Base-by-base conservation (phyloP, 768 basidiomycete genomes). In the Boletellus sp. region DNA sequence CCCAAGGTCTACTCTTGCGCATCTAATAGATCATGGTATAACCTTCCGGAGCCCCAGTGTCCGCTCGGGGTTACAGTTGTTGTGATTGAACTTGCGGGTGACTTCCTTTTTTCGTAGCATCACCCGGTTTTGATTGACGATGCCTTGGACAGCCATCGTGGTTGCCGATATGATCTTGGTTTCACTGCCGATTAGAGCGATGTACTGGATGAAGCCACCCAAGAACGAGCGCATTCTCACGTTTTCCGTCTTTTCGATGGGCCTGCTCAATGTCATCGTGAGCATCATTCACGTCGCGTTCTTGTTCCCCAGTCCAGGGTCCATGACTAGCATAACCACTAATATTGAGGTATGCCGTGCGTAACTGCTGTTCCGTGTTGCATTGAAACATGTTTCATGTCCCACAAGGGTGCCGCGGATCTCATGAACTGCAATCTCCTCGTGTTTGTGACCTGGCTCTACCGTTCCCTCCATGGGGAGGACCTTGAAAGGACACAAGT, bases 341-440 rank as follows among this genome's bases (percentile, higher is more conserved):
- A 32, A 51, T n/a, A 41, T 61, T 4, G 54, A 60, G 54, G 61
- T 56, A 4, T 7, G 57, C 15, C 13, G 9, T n/a, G 32, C 8
- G 5, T 33, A 26, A 26, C 26, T 26, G 15, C 40, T 37, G 7
- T 7, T 15, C 15, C 11, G 11, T 33, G 15, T 20, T 24, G 23
- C 4, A 17, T 33, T 22, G 40, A 47, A 34, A 46, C 44, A 3
- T 3, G 42, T 37, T 46, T 55, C 26, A 26, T 23, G 23, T 19
- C 3, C 13, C 5, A 48, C 28, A 63, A 28, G 60, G 52, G 54
- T 48, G 50, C 47, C 5, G 17, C 63, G 11, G 42, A 48, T 42
- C 45, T 63, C 6, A 42, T 49, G 36, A 41, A 52, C 16, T 56
- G 61, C 39, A 45, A 61, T 16, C 47, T 53, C 43, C 51, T 61